These are phyloP conservation scores for Candida ficus DNA, from an alignment of 805 yeast genomes.

Conservation along the genomic window DNA sequence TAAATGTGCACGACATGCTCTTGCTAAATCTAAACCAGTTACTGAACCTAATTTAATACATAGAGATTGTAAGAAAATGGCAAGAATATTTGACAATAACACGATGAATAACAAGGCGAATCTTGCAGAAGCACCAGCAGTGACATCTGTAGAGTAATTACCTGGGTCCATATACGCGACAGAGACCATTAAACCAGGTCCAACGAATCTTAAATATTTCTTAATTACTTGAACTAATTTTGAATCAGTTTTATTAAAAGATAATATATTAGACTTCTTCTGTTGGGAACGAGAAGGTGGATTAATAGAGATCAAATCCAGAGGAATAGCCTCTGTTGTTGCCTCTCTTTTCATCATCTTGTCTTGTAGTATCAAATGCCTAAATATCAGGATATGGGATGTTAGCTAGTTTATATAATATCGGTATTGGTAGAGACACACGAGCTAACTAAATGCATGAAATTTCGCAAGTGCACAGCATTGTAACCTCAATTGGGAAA, in stretches of 20 bases:
- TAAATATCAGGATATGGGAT: no score
- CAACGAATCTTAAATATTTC: conserved; percentile 66
- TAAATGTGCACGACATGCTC: conserved; percentile 69
- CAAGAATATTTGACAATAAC: conserved; percentile 74
- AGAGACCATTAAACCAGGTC: conserved; percentile 84
- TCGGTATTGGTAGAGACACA: no score
- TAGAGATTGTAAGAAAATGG: conserved; percentile 74
- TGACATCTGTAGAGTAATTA: conserved; percentile 83
- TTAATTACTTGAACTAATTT: conserved; percentile 25
- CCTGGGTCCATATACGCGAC: conserved; percentile 96
- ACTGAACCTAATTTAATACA: conserved; percentile 86
- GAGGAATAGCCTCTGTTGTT: no score
- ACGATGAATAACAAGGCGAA: conserved; percentile 70
- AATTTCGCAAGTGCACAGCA: no score
- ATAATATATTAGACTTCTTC: no score
- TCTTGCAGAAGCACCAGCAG: conserved; percentile 78
- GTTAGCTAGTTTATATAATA: no score
- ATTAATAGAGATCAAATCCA: no score
- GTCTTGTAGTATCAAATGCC: no score
- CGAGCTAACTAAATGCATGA: no score
- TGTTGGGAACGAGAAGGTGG: no score
- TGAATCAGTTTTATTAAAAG: conserved; percentile 17
- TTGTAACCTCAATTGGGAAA: no score
- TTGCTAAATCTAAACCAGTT: conserved; percentile 84
- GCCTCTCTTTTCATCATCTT: no score